Conservation (phyloP, 768 basidiomycete species). For the Kwoniella sp. region DNA sequence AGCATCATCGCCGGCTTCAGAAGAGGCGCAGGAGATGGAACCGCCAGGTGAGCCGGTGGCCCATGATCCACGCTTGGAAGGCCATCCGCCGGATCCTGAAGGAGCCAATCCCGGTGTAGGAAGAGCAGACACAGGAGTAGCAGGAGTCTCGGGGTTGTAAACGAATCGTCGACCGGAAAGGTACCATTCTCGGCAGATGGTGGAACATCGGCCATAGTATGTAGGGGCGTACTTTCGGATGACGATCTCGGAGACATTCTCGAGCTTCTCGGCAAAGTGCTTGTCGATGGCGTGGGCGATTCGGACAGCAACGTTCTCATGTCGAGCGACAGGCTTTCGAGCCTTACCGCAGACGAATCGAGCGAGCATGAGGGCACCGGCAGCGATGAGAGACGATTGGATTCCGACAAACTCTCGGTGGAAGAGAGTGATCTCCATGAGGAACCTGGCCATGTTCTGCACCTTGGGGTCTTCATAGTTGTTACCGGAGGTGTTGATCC, state of each 20-base stretch:
- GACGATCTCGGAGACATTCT: conserved; percentile 90
- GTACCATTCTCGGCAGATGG: conserved; percentile 89
- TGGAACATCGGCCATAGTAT: conserved; percentile 95
- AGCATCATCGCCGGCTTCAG: conserved; percentile 50
- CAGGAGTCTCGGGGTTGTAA: conserved; percentile 47
- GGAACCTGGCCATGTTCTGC: conserved; percentile 91
- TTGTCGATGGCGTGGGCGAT: conserved; percentile 84
- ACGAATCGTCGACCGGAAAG: conserved; percentile 66
- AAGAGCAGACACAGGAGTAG: conserved; percentile 44
- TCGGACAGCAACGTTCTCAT: conserved; percentile 60
- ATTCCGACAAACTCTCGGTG: conserved; percentile 91
- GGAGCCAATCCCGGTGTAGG: conserved; percentile 51
- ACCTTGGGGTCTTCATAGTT: conserved; percentile 83
- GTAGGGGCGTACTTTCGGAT: conserved; percentile 97
- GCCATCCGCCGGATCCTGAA: conserved; percentile 43
- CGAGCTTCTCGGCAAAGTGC: conserved; percentile 82
- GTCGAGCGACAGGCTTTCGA: conserved; percentile 55
- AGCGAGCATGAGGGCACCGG: conserved; percentile 85
- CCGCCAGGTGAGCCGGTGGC: conserved; percentile 44
- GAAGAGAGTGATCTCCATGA: conserved; percentile 99
- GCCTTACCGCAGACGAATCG: conserved; percentile 81
- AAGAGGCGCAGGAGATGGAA: conserved; percentile 50
- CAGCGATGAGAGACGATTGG: conserved; percentile 80
- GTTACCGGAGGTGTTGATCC: conserved; percentile 60
- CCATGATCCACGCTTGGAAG: conserved; percentile 48